These are phyloP conservation scores for Bauhinia variegata DNA, from an alignment of 306 rosid species.

Conservation along the genomic window DNA sequence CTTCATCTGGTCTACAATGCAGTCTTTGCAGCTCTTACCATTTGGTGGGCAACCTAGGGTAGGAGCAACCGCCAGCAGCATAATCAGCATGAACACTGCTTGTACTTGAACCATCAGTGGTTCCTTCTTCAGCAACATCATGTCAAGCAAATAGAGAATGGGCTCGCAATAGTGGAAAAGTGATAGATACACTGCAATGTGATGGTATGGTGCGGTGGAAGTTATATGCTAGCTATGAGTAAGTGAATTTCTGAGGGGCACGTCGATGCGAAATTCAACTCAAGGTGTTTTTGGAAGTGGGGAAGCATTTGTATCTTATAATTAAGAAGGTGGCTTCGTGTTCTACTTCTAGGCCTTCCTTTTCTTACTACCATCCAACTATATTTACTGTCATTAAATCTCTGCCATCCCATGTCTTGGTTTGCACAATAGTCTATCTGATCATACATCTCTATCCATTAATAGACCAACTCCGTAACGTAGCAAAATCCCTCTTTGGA, in stretches of 20 bases:
- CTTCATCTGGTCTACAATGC: conserved; percentile 64
- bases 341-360: conserved; percentile 11
- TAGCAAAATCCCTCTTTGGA: too few relatives aligned
- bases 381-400: conserved; percentile 43
- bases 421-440: conserved; percentile 51
- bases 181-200: neutral
- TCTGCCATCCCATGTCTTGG: conserved; percentile 45
- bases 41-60: conserved; percentile 46
- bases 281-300: conserved; percentile 25
- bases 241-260: neutral
- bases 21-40: conserved; percentile 54
- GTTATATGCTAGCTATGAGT: neutral
- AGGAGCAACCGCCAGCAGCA: conserved; percentile 40
- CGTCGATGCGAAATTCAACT: conserved; percentile 14
- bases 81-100: conserved; percentile 30
- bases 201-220: neutral
- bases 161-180: too few relatives aligned
- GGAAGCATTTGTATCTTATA: conserved; percentile 32
- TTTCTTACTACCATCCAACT: conserved; percentile 4
- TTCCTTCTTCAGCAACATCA: conserved; percentile 36
- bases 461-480: too few relatives aligned
- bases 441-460: neutral
- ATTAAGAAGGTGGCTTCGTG: neutral
- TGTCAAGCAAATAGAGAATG: too few relatives aligned
- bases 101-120: conserved; percentile 16